Evolutionary conservation across 2,329 filamentous ascomycete species (phyloP).

Genomic region (Pseudopyricularia cyperi): DNA sequence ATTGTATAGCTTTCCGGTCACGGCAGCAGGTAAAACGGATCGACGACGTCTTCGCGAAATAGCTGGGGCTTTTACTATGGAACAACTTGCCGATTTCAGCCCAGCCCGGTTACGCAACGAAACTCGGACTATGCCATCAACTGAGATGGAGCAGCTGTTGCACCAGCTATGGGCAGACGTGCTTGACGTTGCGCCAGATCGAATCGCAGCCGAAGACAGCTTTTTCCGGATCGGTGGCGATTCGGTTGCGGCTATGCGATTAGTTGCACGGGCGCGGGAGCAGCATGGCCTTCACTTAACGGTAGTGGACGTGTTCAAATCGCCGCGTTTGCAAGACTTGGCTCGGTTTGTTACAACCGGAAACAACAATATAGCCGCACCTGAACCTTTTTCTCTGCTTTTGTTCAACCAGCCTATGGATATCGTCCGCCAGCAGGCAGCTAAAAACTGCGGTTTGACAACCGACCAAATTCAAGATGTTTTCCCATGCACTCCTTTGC

Average conservation of each 20-base stretch:
- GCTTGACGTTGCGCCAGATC: slow-evolving; percentile 17
- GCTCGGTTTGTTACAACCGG: slow-evolving; percentile 6
- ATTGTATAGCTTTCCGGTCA: slow-evolving; percentile 27
- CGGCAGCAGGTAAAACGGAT: slow-evolving; percentile 36
- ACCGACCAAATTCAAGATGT: slow-evolving; percentile 28
- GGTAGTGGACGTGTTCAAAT: slow-evolving; percentile 29
- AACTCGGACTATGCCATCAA: slow-evolving; percentile 17
- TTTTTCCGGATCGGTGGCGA: slow-evolving; percentile 36
- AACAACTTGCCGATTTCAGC: too few relatives aligned
- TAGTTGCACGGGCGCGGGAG: slow-evolving; percentile 27
- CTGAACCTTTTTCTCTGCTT: slow-evolving; percentile 14
- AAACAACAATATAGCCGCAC: slow-evolving; percentile 8
- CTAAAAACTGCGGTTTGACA: slow-evolving; percentile 5
- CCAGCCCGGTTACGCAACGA: too few relatives aligned
- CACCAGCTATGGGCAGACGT: slow-evolving; percentile 23
- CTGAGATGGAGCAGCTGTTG: slow-evolving; percentile 23
- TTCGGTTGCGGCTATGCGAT: slow-evolving; percentile 33
- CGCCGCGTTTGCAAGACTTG: slow-evolving; percentile 12
- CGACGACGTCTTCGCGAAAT: slow-evolving; percentile 32
- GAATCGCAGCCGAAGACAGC: slow-evolving; percentile 26
- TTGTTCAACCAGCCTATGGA: background rate
- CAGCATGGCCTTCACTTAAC: slow-evolving; percentile 21
- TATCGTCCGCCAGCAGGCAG: slow-evolving; percentile 4
- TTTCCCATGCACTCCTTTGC: slow-evolving; percentile 40
- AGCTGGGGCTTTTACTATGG: slow-evolving; percentile 24